phyloP scores from a whole-genome alignment of 1,284 basidiomycete genomes.

The Moniliella sp. region DNA sequence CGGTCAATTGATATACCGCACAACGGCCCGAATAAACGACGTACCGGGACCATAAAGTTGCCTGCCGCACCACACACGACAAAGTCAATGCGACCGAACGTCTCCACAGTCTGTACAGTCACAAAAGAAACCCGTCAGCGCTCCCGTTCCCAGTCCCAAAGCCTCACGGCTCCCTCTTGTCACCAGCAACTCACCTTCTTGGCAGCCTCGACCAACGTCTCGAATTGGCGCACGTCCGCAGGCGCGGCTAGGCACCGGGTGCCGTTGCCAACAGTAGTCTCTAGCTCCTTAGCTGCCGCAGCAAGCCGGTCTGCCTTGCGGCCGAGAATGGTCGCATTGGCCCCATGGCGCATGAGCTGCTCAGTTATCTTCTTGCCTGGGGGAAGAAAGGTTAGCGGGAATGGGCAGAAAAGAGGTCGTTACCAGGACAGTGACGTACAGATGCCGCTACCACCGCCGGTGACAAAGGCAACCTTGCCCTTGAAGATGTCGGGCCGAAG shows the following conservation, averaged over 20 bases:
- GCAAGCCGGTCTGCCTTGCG: constrained; percentile 62
- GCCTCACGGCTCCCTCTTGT: no score
- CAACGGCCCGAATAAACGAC: constrained; percentile 22
- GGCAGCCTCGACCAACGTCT: constrained; percentile 54
- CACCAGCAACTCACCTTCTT: constrained; percentile 28
- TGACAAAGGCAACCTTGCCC: constrained; percentile 81
- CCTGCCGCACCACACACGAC: constrained; percentile 58
- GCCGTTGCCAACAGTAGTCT: constrained; percentile 44
- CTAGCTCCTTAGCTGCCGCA: constrained; percentile 51
- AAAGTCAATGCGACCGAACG: constrained; percentile 73
- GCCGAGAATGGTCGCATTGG: constrained; percentile 58
- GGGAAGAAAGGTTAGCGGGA: background rate
- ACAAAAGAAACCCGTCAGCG: no score
- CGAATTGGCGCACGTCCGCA: constrained; percentile 62
- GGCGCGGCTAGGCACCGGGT: constrained; percentile 49
- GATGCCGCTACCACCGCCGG: constrained; percentile 48
- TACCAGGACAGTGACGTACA: constrained; percentile 57
- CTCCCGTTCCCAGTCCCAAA: no score
- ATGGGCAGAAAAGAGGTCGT: background rate
- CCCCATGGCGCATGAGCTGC: constrained; percentile 56
- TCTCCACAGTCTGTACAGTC: constrained; percentile 48
- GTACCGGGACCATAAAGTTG: constrained; percentile 32
- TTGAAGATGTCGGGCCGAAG: constrained; percentile 49
- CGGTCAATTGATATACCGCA: background rate
- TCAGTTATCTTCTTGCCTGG: constrained; percentile 43